Evolutionary conservation across 1,284 basidiomycete genomes (phyloP), one percentile per base, ranked within the genome.

Genomic region (Tylopilus orsonianus): DNA sequence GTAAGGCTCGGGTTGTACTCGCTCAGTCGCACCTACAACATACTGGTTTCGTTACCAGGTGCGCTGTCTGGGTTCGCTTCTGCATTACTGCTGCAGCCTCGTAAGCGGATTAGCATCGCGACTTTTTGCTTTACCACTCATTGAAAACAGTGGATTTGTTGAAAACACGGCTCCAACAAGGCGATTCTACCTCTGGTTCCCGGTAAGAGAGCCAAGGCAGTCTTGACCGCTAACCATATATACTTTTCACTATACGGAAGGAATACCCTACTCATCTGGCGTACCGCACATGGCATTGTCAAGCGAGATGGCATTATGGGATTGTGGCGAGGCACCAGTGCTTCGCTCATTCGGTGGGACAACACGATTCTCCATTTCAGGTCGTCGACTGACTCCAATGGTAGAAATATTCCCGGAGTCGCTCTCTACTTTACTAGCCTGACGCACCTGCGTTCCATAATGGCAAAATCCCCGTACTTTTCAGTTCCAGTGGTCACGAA

Each of bases 361-460:
- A 10, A 38, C 41, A 27, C 27, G 14, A 29, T 23, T 30, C 6
- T 30, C 6, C 24, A 4, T 19, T 27, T 49, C 23, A 24, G 22
- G 10, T 33, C 35, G 29, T n/a, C 16, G 20, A 19, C 46, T 46
- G 27, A 56, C 20, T 5, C 35, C n/a, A n/a, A 12, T 13, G 8
- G 20, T 59, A 94, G 93, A 37, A 97, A 96, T 64, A 85, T 97
- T 2, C 95, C 95, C 0, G 94, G 94, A 7, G 90, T 97, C 8
- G 93, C 93, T 3, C 69, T 95, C 44, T 97, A 97, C 73, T 92
- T 97, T 74, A 92, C 94, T 9, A 78, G 84, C 41, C 74, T 97
- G 34, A 91, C 87, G 9, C 81, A 91, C 53, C 72, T 95, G 36
- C 85, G 94, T 8, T 74, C 77, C 1, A 55, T 80, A 36, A 81